Conservation (phyloP, 208 protist genomes). For the Lotmaria passim region DNA sequence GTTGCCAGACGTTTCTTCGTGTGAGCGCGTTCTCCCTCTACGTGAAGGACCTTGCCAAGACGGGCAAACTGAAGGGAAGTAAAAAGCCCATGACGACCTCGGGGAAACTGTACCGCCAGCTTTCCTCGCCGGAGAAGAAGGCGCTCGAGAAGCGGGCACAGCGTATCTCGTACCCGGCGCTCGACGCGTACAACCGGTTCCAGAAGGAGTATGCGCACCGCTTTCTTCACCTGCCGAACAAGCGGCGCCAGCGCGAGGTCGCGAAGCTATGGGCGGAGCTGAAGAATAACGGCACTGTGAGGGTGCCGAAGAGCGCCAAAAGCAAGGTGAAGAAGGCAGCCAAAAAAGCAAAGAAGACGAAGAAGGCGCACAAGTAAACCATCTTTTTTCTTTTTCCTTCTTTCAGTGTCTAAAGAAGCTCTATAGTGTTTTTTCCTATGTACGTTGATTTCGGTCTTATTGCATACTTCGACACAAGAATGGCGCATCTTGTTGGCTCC, state of each 20-base stretch:
- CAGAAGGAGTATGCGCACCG: constrained; percentile 61
- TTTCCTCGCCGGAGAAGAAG: constrained; percentile 43
- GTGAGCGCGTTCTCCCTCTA: constrained; percentile 74
- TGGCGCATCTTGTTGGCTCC: too few species aligned
- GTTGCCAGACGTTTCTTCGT: constrained; percentile 38
- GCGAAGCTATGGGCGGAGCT: constrained; percentile 68
- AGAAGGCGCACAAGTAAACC: constrained; percentile 21
- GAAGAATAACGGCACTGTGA: constrained; percentile 45
- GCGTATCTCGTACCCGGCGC: constrained; percentile 53
- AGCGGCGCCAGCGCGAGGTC: constrained; percentile 69
- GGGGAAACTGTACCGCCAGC: constrained; percentile 50
- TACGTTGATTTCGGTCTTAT: background rate
- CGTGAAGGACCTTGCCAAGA: constrained; percentile 51
- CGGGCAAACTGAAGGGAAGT: constrained; percentile 36
- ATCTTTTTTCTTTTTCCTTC: background rate
- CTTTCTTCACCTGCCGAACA: constrained; percentile 60
- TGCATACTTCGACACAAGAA: too few species aligned
- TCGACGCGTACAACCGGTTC: constrained; percentile 79
- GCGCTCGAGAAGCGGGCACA: constrained; percentile 47
- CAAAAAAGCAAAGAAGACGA: constrained; percentile 29
- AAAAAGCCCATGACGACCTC: constrained; percentile 19
- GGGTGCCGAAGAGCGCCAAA: constrained; percentile 28
- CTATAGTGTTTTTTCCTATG: background rate
- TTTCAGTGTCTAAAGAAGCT: background rate
- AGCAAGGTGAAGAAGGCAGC: constrained; percentile 36